phyloP scores from a whole-genome alignment of 139 green algal species.

The Picochlorum sp. region DNA sequence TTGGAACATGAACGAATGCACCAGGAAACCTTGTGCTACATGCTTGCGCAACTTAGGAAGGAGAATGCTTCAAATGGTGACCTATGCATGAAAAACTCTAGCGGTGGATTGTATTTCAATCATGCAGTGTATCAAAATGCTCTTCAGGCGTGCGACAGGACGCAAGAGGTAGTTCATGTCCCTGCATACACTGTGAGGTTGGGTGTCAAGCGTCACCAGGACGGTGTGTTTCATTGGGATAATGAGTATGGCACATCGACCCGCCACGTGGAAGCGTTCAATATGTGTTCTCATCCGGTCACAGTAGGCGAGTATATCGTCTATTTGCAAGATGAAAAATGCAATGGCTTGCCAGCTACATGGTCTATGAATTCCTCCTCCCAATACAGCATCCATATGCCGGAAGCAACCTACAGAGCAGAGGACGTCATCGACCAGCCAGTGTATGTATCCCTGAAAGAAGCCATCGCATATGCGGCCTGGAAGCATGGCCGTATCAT shows the following conservation, averaged over 20 bases:
- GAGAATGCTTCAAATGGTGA: constrained; percentile 4
- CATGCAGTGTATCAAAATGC: not conserved
- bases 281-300: constrained; percentile 25
- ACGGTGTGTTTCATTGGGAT: constrained; percentile 46
- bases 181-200: constrained; percentile 1
- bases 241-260: constrained; percentile 38
- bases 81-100: not conserved
- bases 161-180: not conserved
- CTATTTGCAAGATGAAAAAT: constrained; percentile 24
- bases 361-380: constrained; percentile 24
- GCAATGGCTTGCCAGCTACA: constrained; percentile 32
- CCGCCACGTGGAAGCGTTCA: constrained; percentile 14
- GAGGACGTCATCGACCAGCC: constrained; percentile 27
- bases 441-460: constrained; percentile 36
- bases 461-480: constrained; percentile 41
- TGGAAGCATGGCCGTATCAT: constrained; percentile 30
- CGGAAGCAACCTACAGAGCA: constrained; percentile 22
- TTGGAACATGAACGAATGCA: constrained; percentile 56
- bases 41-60: constrained; percentile 40
- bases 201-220: constrained; percentile 7
- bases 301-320: constrained; percentile 38
- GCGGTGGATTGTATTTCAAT: not conserved
- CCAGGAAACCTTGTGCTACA: constrained; percentile 56
- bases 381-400: constrained; percentile 33
- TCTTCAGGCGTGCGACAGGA: not conserved